Evolutionary conservation across 2,329 filamentous ascomycete genomes (phyloP), one percentile per base, ranked within the genome.

Genomic region (Huntiella abstrusa): DNA sequence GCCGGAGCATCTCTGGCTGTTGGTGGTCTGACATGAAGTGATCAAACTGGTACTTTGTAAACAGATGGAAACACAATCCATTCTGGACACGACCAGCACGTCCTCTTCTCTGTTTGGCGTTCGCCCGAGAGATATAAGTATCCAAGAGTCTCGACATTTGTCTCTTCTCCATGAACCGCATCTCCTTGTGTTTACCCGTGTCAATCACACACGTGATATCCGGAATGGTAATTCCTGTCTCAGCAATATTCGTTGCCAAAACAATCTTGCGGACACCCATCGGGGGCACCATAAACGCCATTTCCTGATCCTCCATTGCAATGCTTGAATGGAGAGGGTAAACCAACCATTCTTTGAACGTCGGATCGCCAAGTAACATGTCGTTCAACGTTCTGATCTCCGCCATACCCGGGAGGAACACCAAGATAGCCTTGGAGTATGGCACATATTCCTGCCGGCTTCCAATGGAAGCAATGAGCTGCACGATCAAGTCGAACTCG

Each of bases 191-290:
- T 61, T 94, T 96, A 48, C 91, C 91, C 1, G 86, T 87, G 60
- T 98, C 91, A 49, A 98, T 82, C 40, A 98, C 91, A 55, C 87
- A 94, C 0, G 91, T 96, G 28, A 98, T 84, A 58, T 98, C 91
- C 1, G 91, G 91, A 53, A 98, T 98, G 0, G 91, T 98, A 57
- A 98, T 94, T 65, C 91, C 91, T 1, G 91, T 98, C 60, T 98
- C 91, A 4, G 91, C 91, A 59, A 98, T 98, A 57, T 98, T 98
- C 11, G 91, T 98, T 1, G 91, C 87, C 46, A 98, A 71, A 2
- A 98, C 88, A 52, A 98, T 91, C 64, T 98, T 98, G 52, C 87
- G 75, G 48, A 77, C 69, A 0, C 88, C 88, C 3, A 69, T 70
- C 1, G 87, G 85, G 4, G 91, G 91, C 0, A 94, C 64, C 4